These are phyloP conservation scores for Penicillium odoratum DNA, from an alignment of 495 filamentous ascomycete species.

Conservation along the genomic window DNA sequence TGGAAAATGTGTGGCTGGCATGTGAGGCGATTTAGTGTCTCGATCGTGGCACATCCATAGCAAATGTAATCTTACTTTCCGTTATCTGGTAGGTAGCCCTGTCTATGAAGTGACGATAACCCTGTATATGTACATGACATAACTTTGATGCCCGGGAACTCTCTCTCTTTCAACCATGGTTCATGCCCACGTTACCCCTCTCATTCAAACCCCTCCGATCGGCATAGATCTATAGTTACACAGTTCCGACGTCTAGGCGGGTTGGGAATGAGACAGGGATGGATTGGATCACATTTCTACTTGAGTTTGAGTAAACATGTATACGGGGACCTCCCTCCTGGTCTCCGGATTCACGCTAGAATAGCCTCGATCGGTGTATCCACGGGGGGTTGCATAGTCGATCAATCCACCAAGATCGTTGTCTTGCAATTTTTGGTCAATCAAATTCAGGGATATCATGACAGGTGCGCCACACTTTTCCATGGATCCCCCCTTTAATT, in stretches of 20 bases:
- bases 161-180: slow-evolving; percentile 17
- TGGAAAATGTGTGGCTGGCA: slow-evolving; percentile 22
- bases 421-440: not conserved
- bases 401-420: slow-evolving; percentile 16
- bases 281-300: slow-evolving; percentile 1
- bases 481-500: slow-evolving; percentile 8
- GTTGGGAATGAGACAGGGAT: slow-evolving; percentile 29
- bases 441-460: slow-evolving; percentile 8
- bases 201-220: slow-evolving; percentile 18
- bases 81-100: slow-evolving; percentile 1
- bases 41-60: slow-evolving; percentile 23
- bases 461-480: slow-evolving; percentile 6
- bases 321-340: not conserved
- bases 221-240: slow-evolving; percentile 18
- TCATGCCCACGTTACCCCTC: slow-evolving; percentile 22
- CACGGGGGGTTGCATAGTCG: slow-evolving; percentile 20
- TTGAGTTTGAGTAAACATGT: not conserved
- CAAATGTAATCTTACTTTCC: slow-evolving; percentile 4
- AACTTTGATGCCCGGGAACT: too few relatives aligned
- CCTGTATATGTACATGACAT: too few relatives aligned
- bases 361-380: slow-evolving; percentile 19
- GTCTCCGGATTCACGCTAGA: slow-evolving; percentile 1
- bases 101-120: not conserved
- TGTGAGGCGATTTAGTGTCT: slow-evolving; percentile 27
- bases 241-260: slow-evolving; percentile 17